These are phyloP conservation scores for Wickerhamomyces chambardii DNA, from an alignment of 805 yeast genomes.

Conservation along the genomic window DNA sequence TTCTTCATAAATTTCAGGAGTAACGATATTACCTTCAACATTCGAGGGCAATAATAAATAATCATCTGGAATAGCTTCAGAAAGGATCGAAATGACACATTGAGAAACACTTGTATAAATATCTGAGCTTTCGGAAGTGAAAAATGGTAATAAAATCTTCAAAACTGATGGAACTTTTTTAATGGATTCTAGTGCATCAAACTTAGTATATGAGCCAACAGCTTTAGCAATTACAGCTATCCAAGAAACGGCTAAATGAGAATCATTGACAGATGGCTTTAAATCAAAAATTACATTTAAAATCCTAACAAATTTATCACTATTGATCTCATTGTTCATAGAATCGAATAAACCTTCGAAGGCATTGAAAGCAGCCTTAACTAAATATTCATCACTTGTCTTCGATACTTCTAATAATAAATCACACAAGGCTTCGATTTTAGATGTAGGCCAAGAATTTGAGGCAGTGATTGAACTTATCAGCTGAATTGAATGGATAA, in stretches of 20 bases:
- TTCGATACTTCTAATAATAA: constrained; percentile 66
- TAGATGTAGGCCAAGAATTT: constrained; percentile 73
- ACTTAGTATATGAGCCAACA: constrained; percentile 40
- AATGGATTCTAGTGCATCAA: constrained; percentile 44
- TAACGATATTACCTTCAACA: constrained; percentile 22
- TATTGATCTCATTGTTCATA: constrained; percentile 49
- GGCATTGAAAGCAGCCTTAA: constrained; percentile 74
- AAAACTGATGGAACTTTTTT: constrained; percentile 48
- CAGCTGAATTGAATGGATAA: constrained; percentile 74
- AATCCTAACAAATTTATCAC: constrained; percentile 54
- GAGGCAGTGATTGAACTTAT: constrained; percentile 62
- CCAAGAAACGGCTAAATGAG: constrained; percentile 91
- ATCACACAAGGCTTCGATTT: constrained; percentile 69
- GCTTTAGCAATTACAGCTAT: constrained; percentile 90
- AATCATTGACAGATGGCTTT: constrained; percentile 75
- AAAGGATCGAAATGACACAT: constrained; percentile 73
- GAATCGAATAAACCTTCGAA: constrained; percentile 75
- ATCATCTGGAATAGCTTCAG: constrained; percentile 56
- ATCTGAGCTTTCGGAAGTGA: constrained; percentile 54
- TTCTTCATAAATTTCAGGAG: constrained; percentile 41
- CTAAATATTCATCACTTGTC: constrained; percentile 76
- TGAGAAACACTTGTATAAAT: constrained; percentile 75
- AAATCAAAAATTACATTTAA: constrained; percentile 67
- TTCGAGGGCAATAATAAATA: constrained; percentile 42
- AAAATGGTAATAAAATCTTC: constrained; percentile 49